phyloP scores from a whole-genome alignment of 192 early-diverging fungal genomes.

The Dimargaris cristalligena region DNA sequence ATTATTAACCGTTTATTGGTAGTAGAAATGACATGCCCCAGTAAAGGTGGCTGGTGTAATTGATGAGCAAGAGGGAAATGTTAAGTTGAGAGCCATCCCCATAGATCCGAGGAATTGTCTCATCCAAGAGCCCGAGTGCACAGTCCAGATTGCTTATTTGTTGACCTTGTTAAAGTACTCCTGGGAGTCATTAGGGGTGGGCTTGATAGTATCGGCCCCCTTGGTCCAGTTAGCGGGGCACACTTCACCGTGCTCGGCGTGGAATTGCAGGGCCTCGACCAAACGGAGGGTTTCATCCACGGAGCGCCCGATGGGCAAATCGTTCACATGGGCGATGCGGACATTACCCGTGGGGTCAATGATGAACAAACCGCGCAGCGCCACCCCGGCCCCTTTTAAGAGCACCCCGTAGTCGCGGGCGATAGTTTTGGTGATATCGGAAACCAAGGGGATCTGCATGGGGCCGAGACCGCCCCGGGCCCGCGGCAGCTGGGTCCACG shows the following conservation, averaged over 20 bases:
- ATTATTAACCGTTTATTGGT: no score
- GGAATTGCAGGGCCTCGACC: constrained; percentile 42
- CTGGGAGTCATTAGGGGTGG: constrained; percentile 23
- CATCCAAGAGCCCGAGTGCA: background rate
- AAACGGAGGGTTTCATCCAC: constrained; percentile 46
- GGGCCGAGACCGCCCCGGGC: constrained; percentile 35
- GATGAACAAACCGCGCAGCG: constrained; percentile 34
- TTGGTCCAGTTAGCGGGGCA: constrained; percentile 36
- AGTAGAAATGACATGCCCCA: no score
- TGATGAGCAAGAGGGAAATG: no score
- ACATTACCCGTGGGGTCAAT: constrained; percentile 43
- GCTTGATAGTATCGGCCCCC: constrained; percentile 30
- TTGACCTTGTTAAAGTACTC: constrained; percentile 22
- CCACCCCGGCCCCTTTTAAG: background rate
- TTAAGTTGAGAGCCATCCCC: no score
- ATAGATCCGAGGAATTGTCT: no score
- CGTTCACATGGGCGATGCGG: constrained; percentile 39
- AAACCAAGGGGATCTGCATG: constrained; percentile 34
- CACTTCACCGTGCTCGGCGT: constrained; percentile 41
- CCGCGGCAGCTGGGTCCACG: constrained; percentile 36
- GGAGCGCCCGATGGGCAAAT: constrained; percentile 39
- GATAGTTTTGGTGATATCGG: constrained; percentile 36
- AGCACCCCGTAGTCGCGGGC: constrained; percentile 31
- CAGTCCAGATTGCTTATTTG: background rate
- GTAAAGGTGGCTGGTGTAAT: no score